A percentile compares a stretch with the other conserved stretches of the same genome.
Evolutionary conservation across 768 basidiomycete genomes (phyloP).

Genomic region (Porphyrellus cyaneotinctus): DNA sequence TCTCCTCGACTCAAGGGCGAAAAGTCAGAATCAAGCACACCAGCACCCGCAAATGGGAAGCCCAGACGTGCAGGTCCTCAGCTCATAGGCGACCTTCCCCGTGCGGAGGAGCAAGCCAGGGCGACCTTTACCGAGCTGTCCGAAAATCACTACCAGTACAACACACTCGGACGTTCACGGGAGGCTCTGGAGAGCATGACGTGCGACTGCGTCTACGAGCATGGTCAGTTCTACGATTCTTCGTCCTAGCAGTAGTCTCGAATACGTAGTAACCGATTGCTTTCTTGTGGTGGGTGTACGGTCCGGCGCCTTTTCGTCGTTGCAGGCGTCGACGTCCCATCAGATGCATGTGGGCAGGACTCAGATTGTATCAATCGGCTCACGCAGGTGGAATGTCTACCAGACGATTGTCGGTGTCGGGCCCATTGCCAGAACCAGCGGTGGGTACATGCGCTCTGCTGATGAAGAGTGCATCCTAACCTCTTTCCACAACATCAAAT

Average conservation of each 20-base stretch:
- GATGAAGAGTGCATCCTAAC: neutral
- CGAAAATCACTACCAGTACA: constrained; percentile 84
- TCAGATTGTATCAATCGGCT: constrained; percentile 97
- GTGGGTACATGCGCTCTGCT: constrained; percentile 38
- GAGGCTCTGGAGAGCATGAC: constrained; percentile 91
- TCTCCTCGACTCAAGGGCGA: constrained; percentile 30
- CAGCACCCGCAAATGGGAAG: constrained; percentile 33
- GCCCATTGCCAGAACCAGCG: constrained; percentile 88
- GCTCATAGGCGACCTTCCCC: constrained; percentile 77
- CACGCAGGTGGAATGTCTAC: constrained; percentile 95
- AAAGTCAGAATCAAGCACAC: constrained; percentile 34
- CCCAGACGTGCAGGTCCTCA: constrained; percentile 45
- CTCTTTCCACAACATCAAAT: constrained; percentile 1
- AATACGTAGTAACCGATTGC: constrained; percentile 29
- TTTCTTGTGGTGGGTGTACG: constrained; percentile 9
- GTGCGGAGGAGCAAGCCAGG: constrained; percentile 69
- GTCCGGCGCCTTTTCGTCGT: constrained; percentile 22
- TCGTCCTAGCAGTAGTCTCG: constrained; percentile 20
- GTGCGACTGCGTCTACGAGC: constrained; percentile 87
- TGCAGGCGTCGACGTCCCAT: constrained; percentile 56
- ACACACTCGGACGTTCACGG: constrained; percentile 79
- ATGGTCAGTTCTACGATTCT: constrained; percentile 54
- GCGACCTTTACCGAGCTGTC: constrained; percentile 68
- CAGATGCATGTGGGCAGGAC: constrained; percentile 74
- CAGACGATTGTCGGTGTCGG: constrained; percentile 82